Percentiles rank a stretch among this genome's conserved stretches.
phyloP scores from a whole-genome alignment of 2,329 filamentous ascomycete species.

The Pleurostoma richardsiae region DNA sequence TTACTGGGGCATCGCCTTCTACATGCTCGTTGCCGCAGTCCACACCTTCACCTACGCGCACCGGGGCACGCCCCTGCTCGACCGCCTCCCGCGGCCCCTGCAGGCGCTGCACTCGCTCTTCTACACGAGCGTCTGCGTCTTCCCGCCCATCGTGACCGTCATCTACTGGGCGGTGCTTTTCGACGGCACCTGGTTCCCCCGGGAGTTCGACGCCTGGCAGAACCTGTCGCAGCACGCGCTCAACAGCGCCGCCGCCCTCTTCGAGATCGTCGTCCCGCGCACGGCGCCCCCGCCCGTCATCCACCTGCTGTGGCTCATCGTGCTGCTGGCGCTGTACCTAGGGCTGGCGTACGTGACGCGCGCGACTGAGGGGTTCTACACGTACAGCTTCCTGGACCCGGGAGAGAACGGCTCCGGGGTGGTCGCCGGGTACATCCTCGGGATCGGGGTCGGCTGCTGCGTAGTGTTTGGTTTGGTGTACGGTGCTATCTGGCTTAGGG shows the following conservation, averaged over 20 bases:
- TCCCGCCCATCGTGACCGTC: conserved; percentile 64
- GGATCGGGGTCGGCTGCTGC: conserved; percentile 46
- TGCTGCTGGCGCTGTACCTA: conserved; percentile 70
- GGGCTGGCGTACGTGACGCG: conserved; percentile 69
- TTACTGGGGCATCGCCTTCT: conserved; percentile 80
- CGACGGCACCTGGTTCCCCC: conserved; percentile 41
- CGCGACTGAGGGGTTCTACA: conserved; percentile 66
- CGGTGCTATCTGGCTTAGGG: conserved; percentile 43
- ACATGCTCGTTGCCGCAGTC: conserved; percentile 61
- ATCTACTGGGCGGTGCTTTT: conserved; percentile 67
- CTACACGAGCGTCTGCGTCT: conserved; percentile 59
- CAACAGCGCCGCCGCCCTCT: conserved; percentile 68
- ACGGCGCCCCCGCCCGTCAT: conserved; percentile 57
- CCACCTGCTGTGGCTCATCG: conserved; percentile 61
- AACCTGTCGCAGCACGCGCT: conserved; percentile 71
- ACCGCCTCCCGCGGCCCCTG: conserved; percentile 53
- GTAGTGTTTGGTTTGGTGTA: conserved; percentile 49
- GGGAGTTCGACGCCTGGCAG: conserved; percentile 51
- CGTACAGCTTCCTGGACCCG: conserved; percentile 74
- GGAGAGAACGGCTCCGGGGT: conserved; percentile 37
- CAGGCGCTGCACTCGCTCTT: conserved; percentile 61
- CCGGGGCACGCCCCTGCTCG: conserved; percentile 48
- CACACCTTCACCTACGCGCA: conserved; percentile 67
- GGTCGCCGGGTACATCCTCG: conserved; percentile 61
- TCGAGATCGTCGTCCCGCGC: conserved; percentile 67